phyloP scores from a whole-genome alignment of 2,329 filamentous ascomycete species.

The Hymenoscyphus linearis region DNA sequence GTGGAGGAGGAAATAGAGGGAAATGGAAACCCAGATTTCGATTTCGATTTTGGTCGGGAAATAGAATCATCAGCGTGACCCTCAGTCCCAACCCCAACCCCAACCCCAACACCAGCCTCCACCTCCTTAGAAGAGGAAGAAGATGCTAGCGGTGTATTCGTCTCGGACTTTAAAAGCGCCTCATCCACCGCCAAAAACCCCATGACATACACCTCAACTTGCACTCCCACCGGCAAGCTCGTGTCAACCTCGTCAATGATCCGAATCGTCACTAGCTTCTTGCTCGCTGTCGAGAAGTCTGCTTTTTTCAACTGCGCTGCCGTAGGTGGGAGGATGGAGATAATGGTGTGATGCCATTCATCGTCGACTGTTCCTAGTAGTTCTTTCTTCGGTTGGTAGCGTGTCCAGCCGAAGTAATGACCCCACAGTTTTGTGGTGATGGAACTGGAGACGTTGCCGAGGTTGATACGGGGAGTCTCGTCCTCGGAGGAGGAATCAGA shows the following conservation, averaged over 20 bases:
- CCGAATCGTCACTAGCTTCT: conserved; percentile 47
- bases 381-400: conserved; percentile 34
- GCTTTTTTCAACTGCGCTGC: conserved; percentile 27
- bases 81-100: too few species aligned
- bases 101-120: too few species aligned
- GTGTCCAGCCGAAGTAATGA: conserved; percentile 61
- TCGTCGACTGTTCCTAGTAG: conserved; percentile 23
- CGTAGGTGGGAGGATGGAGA: conserved; percentile 50
- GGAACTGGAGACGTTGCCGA: conserved; percentile 47
- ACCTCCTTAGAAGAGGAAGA: too few species aligned
- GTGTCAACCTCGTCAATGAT: conserved; percentile 47
- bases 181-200: conserved; percentile 48
- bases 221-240: conserved; percentile 37
- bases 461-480: conserved; percentile 46
- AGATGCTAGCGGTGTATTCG: too few species aligned
- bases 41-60: too few species aligned
- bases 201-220: conserved; percentile 53
- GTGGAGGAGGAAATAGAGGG: too few species aligned
- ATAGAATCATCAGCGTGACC: too few species aligned
- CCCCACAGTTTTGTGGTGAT: conserved; percentile 51
- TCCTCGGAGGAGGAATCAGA: conserved; percentile 32
- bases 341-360: conserved; percentile 55
- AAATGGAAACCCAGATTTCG: too few species aligned
- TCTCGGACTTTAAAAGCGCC: too few species aligned
- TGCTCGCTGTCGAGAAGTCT: conserved; percentile 39